Conservation (phyloP, 108 stramenopile species). For the Aurantiochytrium sp. region DNA sequence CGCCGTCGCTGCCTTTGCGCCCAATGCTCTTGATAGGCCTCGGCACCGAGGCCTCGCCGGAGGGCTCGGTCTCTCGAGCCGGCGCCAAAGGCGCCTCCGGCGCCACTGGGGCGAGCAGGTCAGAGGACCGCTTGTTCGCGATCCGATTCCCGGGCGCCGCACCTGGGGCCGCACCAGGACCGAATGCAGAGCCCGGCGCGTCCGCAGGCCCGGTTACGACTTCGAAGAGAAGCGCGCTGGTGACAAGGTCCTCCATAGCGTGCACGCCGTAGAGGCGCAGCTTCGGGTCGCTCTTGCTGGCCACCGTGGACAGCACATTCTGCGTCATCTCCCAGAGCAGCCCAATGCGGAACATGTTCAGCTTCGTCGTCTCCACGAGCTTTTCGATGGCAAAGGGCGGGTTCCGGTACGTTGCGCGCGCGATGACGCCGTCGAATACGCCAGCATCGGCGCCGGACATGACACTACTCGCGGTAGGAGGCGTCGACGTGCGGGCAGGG, state of each 20-base stretch:
- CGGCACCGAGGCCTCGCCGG: neutral
- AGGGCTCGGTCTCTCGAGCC: neutral
- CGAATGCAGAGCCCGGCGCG: too few species aligned
- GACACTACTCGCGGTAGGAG: neutral
- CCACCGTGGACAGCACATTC: neutral
- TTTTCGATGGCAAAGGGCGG: constrained; percentile 31
- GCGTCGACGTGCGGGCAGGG: neutral
- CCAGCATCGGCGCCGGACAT: neutral
- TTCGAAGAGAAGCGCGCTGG: neutral
- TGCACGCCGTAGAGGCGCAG: constrained; percentile 9
- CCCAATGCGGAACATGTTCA: constrained; percentile 4
- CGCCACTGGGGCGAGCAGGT: neutral
- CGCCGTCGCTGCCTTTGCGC: neutral
- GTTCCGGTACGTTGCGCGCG: constrained; percentile 22
- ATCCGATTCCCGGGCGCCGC: too few species aligned
- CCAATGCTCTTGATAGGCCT: neutral
- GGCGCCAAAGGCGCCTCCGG: neutral
- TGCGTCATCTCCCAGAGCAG: constrained; percentile 31
- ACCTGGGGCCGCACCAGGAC: too few species aligned
- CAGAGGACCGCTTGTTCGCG: too few species aligned
- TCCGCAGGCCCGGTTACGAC: too few species aligned
- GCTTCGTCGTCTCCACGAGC: constrained; percentile 15
- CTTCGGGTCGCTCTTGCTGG: constrained; percentile 1
- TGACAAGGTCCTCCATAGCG: neutral
- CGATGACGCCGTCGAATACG: neutral